Evolutionary conservation across 768 basidiomycete species (phyloP).

Genomic region (Trametes elegans): DNA sequence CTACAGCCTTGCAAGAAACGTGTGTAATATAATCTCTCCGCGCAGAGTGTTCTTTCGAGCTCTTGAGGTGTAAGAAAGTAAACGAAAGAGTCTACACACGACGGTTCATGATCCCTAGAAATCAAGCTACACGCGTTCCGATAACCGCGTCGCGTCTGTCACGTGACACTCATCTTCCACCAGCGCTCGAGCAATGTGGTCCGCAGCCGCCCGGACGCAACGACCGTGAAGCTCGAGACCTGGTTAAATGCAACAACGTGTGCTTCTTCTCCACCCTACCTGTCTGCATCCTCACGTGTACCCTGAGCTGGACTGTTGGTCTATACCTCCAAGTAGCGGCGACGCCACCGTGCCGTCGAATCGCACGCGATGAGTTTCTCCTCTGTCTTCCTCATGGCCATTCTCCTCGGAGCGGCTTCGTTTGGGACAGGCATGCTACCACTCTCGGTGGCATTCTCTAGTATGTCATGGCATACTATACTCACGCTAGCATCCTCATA

Average conservation of each 20-base stretch:
- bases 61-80: no score
- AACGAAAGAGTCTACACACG: no score
- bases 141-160: slow-evolving; percentile 2
- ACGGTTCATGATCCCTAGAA: no score
- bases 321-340: no score
- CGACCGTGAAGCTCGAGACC: background rate
- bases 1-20: no score
- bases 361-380: slow-evolving; percentile 33
- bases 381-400: slow-evolving; percentile 54
- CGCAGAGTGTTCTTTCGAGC: no score
- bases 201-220: background rate
- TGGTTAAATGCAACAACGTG: background rate
- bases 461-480: slow-evolving; percentile 37
- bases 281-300: no score
- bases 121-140: no score
- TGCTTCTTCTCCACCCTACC: background rate
- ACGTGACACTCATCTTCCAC: background rate
- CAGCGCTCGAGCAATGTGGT: background rate
- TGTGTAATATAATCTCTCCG: no score
- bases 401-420: slow-evolving; percentile 56
- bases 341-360: background rate
- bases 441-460: slow-evolving; percentile 68
- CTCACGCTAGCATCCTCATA: background rate
- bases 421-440: slow-evolving; percentile 76
- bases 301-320: no score